Evolutionary conservation across 2,329 filamentous ascomycete genomes (phyloP).

Genomic region (Talaromyces rugulosus): DNA sequence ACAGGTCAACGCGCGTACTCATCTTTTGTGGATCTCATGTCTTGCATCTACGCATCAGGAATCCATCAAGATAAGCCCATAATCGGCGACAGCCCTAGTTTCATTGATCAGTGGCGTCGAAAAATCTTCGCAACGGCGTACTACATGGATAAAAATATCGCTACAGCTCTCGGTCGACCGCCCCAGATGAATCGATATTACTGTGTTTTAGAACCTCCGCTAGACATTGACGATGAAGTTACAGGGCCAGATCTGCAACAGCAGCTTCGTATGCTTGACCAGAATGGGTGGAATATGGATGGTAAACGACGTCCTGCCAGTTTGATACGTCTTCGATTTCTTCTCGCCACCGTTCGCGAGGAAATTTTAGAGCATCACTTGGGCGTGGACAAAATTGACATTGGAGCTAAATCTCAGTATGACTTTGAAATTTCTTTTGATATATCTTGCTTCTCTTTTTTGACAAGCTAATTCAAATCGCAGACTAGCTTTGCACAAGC

Average conservation of each 20-base stretch:
- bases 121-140: neutral
- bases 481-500: neutral
- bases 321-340: constrained; percentile 1
- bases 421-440: neutral
- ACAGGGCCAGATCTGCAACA: neutral
- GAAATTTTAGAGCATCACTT: constrained; percentile 1
- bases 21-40: neutral
- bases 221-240: neutral
- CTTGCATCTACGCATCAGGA: neutral
- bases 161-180: neutral
- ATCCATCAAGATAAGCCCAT: neutral
- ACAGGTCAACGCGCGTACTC: constrained; percentile 1
- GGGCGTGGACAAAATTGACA: neutral
- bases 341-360: neutral
- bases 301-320: neutral
- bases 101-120: constrained; percentile 1
- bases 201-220: neutral
- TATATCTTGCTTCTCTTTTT: neutral
- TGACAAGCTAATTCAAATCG: neutral
- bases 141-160: neutral
- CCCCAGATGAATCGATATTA: constrained; percentile 2
- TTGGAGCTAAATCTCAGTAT: neutral
- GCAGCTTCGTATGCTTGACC: neutral
- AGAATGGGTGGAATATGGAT: constrained; percentile 1
- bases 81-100: neutral